Evolutionary conservation across 805 yeast genomes (phyloP), one percentile per base, ranked within the genome.

Genomic region (Saccharomycopsis lassenensis): DNA sequence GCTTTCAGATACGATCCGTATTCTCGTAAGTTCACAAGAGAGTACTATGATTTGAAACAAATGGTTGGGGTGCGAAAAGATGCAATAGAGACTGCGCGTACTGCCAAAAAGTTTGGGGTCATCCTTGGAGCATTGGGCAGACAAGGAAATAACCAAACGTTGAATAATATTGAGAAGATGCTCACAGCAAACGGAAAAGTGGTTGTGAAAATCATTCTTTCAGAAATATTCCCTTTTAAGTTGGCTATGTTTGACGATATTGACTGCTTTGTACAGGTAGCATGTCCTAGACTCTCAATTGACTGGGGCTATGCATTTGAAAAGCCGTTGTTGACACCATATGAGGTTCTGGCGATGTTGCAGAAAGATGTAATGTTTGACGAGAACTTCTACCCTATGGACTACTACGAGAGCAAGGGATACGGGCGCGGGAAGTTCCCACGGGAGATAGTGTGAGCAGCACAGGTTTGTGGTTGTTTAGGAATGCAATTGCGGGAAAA

Each of bases 271-370:
- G 82, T 91, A 10, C 98, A 91, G 57, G 94, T 91, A 2, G 98
- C 98, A 1, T 91, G 98, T 54, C 98, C 98, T 0, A 66, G 98
- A 50, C 61, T 91, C 31, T 84, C 95, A 2, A 89, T 91, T 28
- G 98, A 91, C 56, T 91, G 98, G 98, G 98, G 98, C 0, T 91
- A 91, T 55, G 98, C 98, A 0, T 91, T 91, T 52, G 75, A 76
- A 41, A 82, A 81, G 51, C 98, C 98, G 0, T 60, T 91, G 29
- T 59, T 91, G 40, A 89, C 98, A 0, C 98, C 98, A 0, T 91
- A 91, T 54, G 98, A 91, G 53, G 85, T 95, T 0, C 85, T 83
- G 84, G 94, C 87, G 4, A 69, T 86, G 68, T 56, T 91, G 47
- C 79, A 72, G 5, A 67, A 76, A 31, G 96, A 86, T 50, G 60